Conservation (phyloP, 169 alveolate genomes). For the Theileria parva region DNA sequence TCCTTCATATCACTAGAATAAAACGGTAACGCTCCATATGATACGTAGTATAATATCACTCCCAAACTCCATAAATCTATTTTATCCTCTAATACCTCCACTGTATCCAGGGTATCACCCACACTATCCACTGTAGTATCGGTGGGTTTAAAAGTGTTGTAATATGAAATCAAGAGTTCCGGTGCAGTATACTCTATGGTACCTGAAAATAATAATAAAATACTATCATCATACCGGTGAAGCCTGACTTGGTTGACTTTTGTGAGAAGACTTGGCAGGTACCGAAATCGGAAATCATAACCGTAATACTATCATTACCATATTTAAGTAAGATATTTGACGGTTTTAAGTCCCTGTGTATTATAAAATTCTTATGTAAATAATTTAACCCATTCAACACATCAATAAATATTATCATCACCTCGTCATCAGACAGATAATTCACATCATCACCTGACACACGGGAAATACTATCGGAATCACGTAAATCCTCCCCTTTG, state of each 20-base stretch:
- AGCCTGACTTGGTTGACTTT: constrained; percentile 1
- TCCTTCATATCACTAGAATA: constrained; percentile 48
- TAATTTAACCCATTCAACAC: constrained; percentile 75
- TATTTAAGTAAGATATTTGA: constrained; percentile 76
- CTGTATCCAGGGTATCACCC: not conserved
- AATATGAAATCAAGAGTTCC: constrained; percentile 70
- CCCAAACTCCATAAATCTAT: constrained; percentile 85
- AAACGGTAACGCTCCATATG: constrained; percentile 70
- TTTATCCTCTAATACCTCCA: constrained; percentile 54
- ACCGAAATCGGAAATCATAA: constrained; percentile 81
- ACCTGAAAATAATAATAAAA: constrained; percentile 65
- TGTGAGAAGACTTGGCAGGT: constrained; percentile 75
- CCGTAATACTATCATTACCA: constrained; percentile 47
- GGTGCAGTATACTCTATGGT: constrained; percentile 87
- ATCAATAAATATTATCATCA: constrained; percentile 66
- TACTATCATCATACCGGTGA: constrained; percentile 3
- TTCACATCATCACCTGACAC: no score
- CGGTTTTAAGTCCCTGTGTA: constrained; percentile 82
- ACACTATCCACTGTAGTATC: no score
- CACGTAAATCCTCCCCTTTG: not conserved
- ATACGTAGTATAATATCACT: constrained; percentile 70
- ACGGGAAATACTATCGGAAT: not conserved
- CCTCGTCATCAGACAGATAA: constrained; percentile 37
- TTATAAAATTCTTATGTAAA: constrained; percentile 74
- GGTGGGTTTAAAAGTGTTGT: not conserved